Conservation (phyloP, 306 rosid species). For the Cicer yamashitae region DNA sequence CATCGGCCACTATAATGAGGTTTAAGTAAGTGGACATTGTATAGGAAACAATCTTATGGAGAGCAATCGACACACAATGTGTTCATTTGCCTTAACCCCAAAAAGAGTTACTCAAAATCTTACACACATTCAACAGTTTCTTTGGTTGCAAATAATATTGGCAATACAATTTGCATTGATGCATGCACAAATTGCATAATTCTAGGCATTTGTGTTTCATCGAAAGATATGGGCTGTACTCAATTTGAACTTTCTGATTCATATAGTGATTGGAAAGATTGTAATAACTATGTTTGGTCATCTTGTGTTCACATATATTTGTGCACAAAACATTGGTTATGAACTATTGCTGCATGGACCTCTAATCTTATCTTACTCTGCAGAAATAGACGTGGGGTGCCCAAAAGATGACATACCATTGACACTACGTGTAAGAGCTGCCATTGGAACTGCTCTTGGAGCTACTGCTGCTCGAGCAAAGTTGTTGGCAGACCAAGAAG, state of each 20-base stretch:
- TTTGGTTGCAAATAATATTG: neutral
- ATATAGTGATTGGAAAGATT: neutral
- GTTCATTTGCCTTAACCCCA: neutral
- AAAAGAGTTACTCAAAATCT: too few relatives aligned
- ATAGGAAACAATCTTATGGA: slow-evolving; percentile 35
- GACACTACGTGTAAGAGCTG: slow-evolving; percentile 75
- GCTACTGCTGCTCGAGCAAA: slow-evolving; percentile 93
- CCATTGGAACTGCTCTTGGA: slow-evolving; percentile 87
- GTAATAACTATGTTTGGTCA: neutral
- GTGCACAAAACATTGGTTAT: neutral
- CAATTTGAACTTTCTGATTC: neutral
- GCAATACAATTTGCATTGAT: neutral
- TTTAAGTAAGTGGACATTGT: slow-evolving; percentile 8
- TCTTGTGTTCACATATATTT: neutral
- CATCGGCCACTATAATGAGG: slow-evolving; percentile 5
- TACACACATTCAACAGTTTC: too few relatives aligned
- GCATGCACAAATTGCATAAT: neutral
- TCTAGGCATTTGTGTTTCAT: slow-evolving; percentile 1
- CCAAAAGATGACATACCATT: slow-evolving; percentile 62
- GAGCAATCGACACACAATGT: slow-evolving; percentile 2
- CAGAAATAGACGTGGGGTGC: slow-evolving; percentile 52
- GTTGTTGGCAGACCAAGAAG: slow-evolving; percentile 91
- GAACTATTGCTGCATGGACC: neutral
- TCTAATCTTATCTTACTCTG: slow-evolving; percentile 36
- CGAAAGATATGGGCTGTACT: neutral